Conservation (phyloP, 768 basidiomycete genomes). For the Hysterangium stoloniferum region DNA sequence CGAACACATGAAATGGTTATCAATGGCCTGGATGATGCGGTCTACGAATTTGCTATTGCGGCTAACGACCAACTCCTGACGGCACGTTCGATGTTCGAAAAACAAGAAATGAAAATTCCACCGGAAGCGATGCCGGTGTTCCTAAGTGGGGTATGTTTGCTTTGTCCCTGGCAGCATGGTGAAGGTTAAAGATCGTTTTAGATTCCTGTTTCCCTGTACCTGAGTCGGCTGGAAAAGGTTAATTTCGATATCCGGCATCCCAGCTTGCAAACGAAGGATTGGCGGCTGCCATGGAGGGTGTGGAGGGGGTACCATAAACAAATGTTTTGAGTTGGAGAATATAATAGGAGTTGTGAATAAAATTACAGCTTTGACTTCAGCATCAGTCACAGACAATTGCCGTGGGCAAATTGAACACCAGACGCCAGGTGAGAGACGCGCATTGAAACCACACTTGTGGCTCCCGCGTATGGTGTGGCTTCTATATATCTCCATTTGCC, state of each 20-base stretch:
- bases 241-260: constrained; percentile 69
- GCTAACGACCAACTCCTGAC: constrained; percentile 77
- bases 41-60: constrained; percentile 73
- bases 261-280: constrained; percentile 56
- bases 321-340: background rate
- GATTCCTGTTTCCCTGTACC: constrained; percentile 61
- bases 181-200: constrained; percentile 22
- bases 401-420: too few relatives aligned
- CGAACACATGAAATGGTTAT: constrained; percentile 29
- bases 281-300: constrained; percentile 72
- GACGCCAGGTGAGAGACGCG: constrained; percentile 1
- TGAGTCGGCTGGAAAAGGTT: constrained; percentile 56
- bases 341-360: too few relatives aligned
- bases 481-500: background rate
- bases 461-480: background rate
- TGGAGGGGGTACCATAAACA: constrained; percentile 43
- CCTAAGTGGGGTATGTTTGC: constrained; percentile 52
- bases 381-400: too few relatives aligned
- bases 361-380: too few relatives aligned
- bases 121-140: constrained; percentile 61
- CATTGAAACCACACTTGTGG: background rate
- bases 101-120: constrained; percentile 34
- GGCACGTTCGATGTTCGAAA: constrained; percentile 61
- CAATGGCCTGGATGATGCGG: constrained; percentile 63
- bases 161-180: background rate